Conservation (phyloP, 441 rosid species). For the Populus hybrid region DNA sequence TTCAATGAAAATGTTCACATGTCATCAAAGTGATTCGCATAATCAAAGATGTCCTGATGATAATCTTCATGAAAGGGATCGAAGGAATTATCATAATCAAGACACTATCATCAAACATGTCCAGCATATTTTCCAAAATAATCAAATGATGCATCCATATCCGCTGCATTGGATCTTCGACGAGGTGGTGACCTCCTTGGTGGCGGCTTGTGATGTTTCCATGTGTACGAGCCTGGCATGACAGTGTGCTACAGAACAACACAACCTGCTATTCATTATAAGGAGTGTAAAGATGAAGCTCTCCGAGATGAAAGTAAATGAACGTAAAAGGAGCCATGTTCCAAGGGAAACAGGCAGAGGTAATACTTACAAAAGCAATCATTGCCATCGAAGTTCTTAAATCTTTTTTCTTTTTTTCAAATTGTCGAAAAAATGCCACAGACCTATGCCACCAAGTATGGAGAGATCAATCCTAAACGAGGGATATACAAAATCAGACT, state of each 20-base stretch:
- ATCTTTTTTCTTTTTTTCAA: no score
- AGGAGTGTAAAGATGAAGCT: no score
- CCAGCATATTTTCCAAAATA: slow-evolving; percentile 37
- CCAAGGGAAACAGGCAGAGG: no score
- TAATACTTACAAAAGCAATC: no score
- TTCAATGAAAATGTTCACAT: no score
- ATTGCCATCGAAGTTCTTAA: no score
- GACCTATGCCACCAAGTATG: slow-evolving; percentile 63
- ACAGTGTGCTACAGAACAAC: slow-evolving; percentile 72
- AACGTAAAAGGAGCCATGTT: no score
- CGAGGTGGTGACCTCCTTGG: slow-evolving; percentile 42
- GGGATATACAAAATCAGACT: slow-evolving; percentile 75
- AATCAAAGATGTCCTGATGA: not conserved
- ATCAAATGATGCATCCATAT: slow-evolving; percentile 35
- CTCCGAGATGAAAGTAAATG: no score
- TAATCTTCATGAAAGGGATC: not conserved
- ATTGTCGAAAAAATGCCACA: slow-evolving; percentile 40
- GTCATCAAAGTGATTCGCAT: not conserved
- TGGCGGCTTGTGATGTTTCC: slow-evolving; percentile 64
- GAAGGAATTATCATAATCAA: slow-evolving; percentile 9
- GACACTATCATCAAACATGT: slow-evolving; percentile 38
- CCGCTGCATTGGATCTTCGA: slow-evolving; percentile 34
- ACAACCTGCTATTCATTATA: slow-evolving; percentile 43
- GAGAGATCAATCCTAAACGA: slow-evolving; percentile 61
- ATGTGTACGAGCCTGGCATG: slow-evolving; percentile 72